Base-by-base conservation (phyloP, 2,329 filamentous ascomycete species). In the Chaetomiaceae sp. region DNA sequence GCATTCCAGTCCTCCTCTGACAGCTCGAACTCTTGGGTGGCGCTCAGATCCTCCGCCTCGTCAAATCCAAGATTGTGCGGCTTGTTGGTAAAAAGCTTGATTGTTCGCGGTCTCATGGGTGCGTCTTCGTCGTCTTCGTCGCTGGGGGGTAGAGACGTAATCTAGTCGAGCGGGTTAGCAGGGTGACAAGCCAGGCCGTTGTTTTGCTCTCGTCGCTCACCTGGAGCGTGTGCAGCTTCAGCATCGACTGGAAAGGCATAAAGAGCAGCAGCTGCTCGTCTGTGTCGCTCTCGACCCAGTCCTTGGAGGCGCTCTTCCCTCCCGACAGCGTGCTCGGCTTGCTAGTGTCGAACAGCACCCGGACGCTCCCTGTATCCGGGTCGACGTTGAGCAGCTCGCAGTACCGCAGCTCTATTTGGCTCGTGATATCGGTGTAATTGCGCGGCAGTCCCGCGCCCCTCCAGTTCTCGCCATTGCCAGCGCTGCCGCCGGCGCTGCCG, bases 241-340 rank as follows among this genome's bases (percentile, higher is more conserved):
- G 69, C 43, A 84, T 89, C 29, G 86, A 83, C 69, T 91, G 86
- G 73, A 99, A 96, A 1, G 94, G 92, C 53, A 95, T 78, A 71
- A 86, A 97, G 42, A 99, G 79, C 80, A 97, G 88, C 57, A 99
- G 76, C 75, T 99, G 94, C 73, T 97, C 91, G 67, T 99, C 94
- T 32, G 92, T 95, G 66, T 96, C 92, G 69, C 90, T 96, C 76
- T 96, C 89, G 20, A 97, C 85, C 86, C 89, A 97, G 71, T 99
- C 92, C 66, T 81, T 82, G 30, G 74, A 72, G 9, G 72, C 69
- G 16, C 68, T 71, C 65, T 84, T 84, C 51, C 73, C 78, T 63
- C 83, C 82, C 44, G 71, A 68, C 51, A 91, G 69, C 1, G 77
- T 77, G 49, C 77, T 82, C 5, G 91, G 91, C 69, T 86, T 83